Evolutionary conservation across 2,329 filamentous ascomycete genomes (phyloP), one percentile per base, ranked within the genome.

Genomic region (Alternaria viburni): DNA sequence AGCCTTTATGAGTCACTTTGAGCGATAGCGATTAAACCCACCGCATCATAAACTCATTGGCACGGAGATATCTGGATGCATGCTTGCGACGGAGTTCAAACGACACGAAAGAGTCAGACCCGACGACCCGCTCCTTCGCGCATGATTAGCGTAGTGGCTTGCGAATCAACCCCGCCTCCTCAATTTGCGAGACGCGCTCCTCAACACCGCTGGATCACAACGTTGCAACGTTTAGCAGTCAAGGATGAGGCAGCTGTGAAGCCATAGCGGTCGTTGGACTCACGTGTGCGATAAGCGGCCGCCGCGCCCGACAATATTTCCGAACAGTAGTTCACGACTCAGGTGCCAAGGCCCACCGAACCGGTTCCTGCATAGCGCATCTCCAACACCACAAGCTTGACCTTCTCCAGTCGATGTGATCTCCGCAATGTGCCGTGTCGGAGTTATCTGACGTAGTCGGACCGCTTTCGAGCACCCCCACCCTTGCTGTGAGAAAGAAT

Each of bases 281-380:
- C 5, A n/a, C 13, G 5, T 51, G 13, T 26, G 13, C 21, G 32
- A 32, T 32, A 21, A 51, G 17, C 17, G 49, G 47, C 47, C 17
- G 26, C 30, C 21, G 49, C 19, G 28, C 30, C 19, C 28, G 30
- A 21, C 8, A n/a, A 52, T 41, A 41, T 52, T 21, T 52, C 49
- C 30, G 49, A 52, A 52, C 28, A 41, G 36, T 32, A 21, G 19
- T 57, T 32, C 55, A 43, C 46, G 28, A 56, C 47, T 41, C 61
- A 43, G 36, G 19, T 36, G 46, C 46, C 52, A 61, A 55, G 46
- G 23, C 41, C 21, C 45, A 30, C 52, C 46, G 51, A 47, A 49
- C 60, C 49, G 17, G 41, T 62, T 62, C 51, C 49, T 32, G 46
- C 52, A 52, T 54, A 57, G 61, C 57, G 41, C 46, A 51, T 36